These are phyloP conservation scores for Cyanodermella asteris DNA, from an alignment of 2,329 filamentous ascomycete genomes.

Conservation along the genomic window DNA sequence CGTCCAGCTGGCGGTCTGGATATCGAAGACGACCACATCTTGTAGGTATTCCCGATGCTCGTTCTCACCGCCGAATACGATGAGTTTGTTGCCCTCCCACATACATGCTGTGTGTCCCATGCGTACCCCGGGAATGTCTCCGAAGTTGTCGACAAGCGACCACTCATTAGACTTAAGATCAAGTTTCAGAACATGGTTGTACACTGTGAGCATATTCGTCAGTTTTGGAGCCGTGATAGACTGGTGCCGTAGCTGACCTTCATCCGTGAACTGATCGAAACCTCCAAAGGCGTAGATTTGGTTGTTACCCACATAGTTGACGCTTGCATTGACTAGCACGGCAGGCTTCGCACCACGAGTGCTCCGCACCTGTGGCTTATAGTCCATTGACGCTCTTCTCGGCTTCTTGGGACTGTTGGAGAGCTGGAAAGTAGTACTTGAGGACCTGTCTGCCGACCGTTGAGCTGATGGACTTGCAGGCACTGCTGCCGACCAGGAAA, in stretches of 20 bases:
- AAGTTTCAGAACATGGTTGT: constrained; percentile 84
- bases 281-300: constrained; percentile 96
- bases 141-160: constrained; percentile 95
- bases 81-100: constrained; percentile 82
- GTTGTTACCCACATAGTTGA: constrained; percentile 96
- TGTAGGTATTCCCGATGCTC: constrained; percentile 90
- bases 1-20: constrained; percentile 87
- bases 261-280: constrained; percentile 96
- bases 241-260: constrained; percentile 43
- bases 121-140: constrained; percentile 85
- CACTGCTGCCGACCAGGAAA: no score
- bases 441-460: no score
- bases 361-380: constrained; percentile 64
- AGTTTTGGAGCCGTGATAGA: constrained; percentile 4
- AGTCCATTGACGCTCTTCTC: constrained; percentile 41
- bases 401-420: constrained; percentile 58
- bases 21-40: constrained; percentile 86
- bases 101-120: constrained; percentile 96
- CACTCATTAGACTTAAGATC: constrained; percentile 78
- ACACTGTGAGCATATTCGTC: constrained; percentile 31
- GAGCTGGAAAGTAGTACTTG: constrained; percentile 74
- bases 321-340: constrained; percentile 90
- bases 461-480: no score
- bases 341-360: constrained; percentile 66
- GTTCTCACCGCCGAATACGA: constrained; percentile 95